Percentiles rank a stretch among this genome's conserved stretches.
Evolutionary conservation across 2,329 filamentous ascomycete species (phyloP).

Genomic region (Coniochaeta prunicola): DNA sequence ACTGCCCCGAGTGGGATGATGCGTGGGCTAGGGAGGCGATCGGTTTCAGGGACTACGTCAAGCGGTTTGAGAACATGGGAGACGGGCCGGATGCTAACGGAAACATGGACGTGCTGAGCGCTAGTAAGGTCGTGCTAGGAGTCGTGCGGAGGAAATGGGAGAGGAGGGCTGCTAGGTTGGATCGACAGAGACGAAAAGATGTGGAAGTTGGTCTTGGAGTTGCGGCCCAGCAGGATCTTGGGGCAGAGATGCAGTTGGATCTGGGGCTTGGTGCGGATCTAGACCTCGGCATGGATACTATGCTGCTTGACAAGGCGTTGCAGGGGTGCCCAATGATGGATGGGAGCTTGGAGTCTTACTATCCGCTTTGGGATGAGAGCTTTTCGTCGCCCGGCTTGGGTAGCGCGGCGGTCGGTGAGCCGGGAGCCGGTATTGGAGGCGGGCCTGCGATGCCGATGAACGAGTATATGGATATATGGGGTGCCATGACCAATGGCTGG

Average conservation of each 20-base stretch:
- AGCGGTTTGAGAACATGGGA: constrained; percentile 16
- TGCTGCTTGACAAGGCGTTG: constrained; percentile 12
- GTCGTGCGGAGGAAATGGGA: constrained; percentile 40
- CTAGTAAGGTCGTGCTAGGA: constrained; percentile 36
- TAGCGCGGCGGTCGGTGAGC: neutral
- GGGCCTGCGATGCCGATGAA: neutral
- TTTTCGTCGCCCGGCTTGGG: neutral
- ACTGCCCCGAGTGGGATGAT: constrained; percentile 28
- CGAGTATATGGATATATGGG: neutral
- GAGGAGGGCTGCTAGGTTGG: constrained; percentile 27
- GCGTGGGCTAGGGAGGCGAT: constrained; percentile 30
- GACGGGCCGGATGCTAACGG: neutral
- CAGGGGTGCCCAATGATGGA: constrained; percentile 44
- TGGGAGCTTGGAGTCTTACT: constrained; percentile 37
- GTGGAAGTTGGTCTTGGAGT: neutral
- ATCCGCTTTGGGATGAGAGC: constrained; percentile 36
- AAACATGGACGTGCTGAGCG: constrained; percentile 34
- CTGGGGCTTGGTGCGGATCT: neutral
- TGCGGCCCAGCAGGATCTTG: neutral
- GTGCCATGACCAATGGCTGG: neutral
- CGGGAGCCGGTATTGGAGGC: neutral
- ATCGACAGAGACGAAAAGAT: constrained; percentile 9
- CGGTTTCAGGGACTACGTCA: constrained; percentile 30
- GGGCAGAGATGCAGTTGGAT: neutral
- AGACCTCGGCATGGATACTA: neutral